Percentiles rank a stretch among this genome's conserved stretches.
Evolutionary conservation across 805 yeast species (phyloP).

Genomic region (Hanseniaspora guilliermondii): DNA sequence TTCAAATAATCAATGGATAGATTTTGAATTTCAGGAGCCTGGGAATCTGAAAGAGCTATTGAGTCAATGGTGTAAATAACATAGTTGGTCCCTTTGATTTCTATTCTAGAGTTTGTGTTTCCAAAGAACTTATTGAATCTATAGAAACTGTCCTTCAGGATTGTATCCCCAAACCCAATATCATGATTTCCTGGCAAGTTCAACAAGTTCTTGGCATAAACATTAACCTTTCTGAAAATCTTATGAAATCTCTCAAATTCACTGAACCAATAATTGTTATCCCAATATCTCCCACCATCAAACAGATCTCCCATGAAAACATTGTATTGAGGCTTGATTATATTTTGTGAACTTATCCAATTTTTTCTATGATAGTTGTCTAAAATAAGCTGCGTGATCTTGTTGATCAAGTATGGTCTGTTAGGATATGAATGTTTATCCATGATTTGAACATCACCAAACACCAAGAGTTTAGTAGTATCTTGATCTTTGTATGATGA

Average conservation of each 20-base stretch:
- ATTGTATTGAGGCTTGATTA: constrained; percentile 60
- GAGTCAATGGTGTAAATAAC: constrained; percentile 69
- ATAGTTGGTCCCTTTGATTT: constrained; percentile 46
- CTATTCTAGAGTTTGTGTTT: constrained; percentile 39
- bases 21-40: constrained; percentile 33
- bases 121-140: constrained; percentile 71
- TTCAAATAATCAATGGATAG: constrained; percentile 45
- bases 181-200: constrained; percentile 90
- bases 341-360: constrained; percentile 44
- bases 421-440: constrained; percentile 81
- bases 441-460: constrained; percentile 92
- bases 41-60: constrained; percentile 59
- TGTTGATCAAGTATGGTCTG: constrained; percentile 39
- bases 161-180: constrained; percentile 77
- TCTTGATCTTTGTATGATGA: constrained; percentile 26
- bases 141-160: constrained; percentile 41
- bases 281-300: constrained; percentile 92
- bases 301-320: constrained; percentile 82
- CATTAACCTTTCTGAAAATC: constrained; percentile 45
- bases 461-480: constrained; percentile 36
- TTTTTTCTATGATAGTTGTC: constrained; percentile 76
- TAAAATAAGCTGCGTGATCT: constrained; percentile 46
- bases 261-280: constrained; percentile 50
- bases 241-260: constrained; percentile 58
- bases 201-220: constrained; percentile 33